Evolutionary conservation across 148 eudicot genomes (phyloP), one percentile per base, ranked within the genome.

Genomic region (Amaranthus cruentus): DNA sequence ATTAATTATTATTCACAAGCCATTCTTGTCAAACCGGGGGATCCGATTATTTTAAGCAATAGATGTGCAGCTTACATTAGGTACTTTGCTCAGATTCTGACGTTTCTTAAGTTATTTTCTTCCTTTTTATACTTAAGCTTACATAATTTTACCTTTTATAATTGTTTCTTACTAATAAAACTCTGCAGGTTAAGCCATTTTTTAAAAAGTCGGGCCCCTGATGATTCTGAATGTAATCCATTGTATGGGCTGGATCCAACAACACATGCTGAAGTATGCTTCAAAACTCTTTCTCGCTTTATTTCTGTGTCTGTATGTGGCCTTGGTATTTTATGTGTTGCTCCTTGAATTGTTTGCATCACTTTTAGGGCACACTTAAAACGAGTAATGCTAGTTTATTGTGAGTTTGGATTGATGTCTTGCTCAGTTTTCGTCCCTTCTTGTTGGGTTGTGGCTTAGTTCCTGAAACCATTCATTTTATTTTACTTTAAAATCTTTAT

Each of bases 41-140:
- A 96, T 84, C 87, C 97, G 50, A 77, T 85, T 73, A 88, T 96
- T 72, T 85, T 96, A 60, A 86, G 96, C 85, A 96, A 96, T 80
- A 82, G 99, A 84, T 87, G 92, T 84, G 85, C 89, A 81, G 89
- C 99, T 8, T 92, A 96, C 81, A 87, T 96, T 74, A 88, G 97
- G 99, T 96, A 75, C 69, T 62, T 47, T 42, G 44, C 50, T 64
- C 66, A 47, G n/a, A 66, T 68, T 55, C 55, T 44, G 12, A 18
- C 42, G 9, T 63, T 15, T 62, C 55, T 63, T 43, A 46, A 70
- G 21, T 43, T 21, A 57, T 28, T 6, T 13, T 28, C 18, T 9
- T 51, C 46, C n/a, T 0, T 11, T 62, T 14, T 47, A 9, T 62
- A 4, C 50, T 38, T 75, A 2, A 28, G 58, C 7, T 44, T 64